Evolutionary conservation across 208 protist species (phyloP), one percentile per base, ranked within the genome.

Genomic region (Phytomonas francai): DNA sequence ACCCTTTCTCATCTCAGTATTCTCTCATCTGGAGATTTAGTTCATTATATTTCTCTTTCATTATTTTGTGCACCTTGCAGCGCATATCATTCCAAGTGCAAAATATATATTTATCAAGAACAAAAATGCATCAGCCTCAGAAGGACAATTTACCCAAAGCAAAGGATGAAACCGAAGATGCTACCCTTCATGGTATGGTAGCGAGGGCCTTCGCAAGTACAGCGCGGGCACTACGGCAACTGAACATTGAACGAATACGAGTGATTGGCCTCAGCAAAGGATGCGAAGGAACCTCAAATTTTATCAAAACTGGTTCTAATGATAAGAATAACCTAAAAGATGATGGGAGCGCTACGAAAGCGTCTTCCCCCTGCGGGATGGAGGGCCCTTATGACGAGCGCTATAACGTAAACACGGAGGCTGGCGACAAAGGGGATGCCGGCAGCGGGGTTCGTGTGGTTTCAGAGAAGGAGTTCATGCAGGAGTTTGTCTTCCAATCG

Each of bases 401-500:
- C 30, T n/a, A 36, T 22, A 63, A 63, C 14, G 14, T 14, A 14
- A 16, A 19, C 28, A 49, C 12, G 32, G 59, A 63, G 16, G 22
- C 16, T 49, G 25, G 49, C 16, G 70, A 62, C 1, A 68, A 79
- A n/a, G n/a, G n/a, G n/a, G n/a, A n/a, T n/a, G n/a, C n/a, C n/a
- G n/a, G n/a, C n/a, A n/a, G n/a, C 29, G 68, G 62, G 2, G 42
- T 80, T 8, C 79, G 82, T 12, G 72, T 76, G 19, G 61, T 92
- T 3, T 88, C 79, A 25, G 81, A 91, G 71, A 76, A 88, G 67
- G 75, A 90, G 49, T 95, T 95, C 63, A 89, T 92, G 85, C 78
- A 84, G 33, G 81, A 91, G 66, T 95, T 86, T 76, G 87, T 95
- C 16, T 91, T 92, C 54, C 85, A 88, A 65, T 88, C 80, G 0